Evolutionary conservation across 202 grass and related monocot genomes (phyloP).

Genomic region (Musa balbisiana): DNA sequence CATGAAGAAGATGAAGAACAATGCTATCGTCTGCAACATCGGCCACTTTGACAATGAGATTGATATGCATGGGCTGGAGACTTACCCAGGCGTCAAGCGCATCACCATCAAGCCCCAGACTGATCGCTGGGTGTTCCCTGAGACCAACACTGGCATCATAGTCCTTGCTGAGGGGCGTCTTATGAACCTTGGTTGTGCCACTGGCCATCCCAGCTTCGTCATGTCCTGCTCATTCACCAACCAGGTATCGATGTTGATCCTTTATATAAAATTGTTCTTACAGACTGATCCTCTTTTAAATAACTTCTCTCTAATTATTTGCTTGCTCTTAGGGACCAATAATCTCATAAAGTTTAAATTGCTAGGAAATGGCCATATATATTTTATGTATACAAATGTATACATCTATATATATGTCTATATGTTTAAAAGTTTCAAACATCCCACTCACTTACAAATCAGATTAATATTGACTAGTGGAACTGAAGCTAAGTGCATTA

Average conservation of each 20-base stretch:
- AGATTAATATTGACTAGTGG: too few relatives aligned
- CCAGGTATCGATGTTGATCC: conserved; percentile 38
- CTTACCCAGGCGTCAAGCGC: conserved; percentile 81
- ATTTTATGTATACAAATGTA: too few relatives aligned
- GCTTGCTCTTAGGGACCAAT: too few relatives aligned
- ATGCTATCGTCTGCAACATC: conserved; percentile 96
- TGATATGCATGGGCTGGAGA: conserved; percentile 75
- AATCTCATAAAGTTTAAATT: too few relatives aligned
- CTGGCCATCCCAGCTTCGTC: conserved; percentile 95
- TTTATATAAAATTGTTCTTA: not conserved
- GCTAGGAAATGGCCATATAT: too few relatives aligned
- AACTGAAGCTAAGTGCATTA: too few relatives aligned
- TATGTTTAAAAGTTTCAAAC: too few relatives aligned
- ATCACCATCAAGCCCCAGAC: conserved; percentile 99
- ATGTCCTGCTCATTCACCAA: conserved; percentile 99
- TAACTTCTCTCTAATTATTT: not conserved
- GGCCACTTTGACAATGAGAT: conserved; percentile 99
- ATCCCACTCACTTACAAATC: too few relatives aligned
- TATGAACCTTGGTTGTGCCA: conserved; percentile 94
- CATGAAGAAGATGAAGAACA: conserved; percentile 99
- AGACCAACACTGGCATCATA: conserved; percentile 76
- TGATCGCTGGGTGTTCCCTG: conserved; percentile 92
- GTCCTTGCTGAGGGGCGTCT: conserved; percentile 95
- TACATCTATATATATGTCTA: too few relatives aligned
- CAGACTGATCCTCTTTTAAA: not conserved